A percentile compares a stretch with the other conserved stretches of the same genome.
phyloP scores from a whole-genome alignment of 2,329 filamentous ascomycete genomes.

The Alternaria sp. region DNA sequence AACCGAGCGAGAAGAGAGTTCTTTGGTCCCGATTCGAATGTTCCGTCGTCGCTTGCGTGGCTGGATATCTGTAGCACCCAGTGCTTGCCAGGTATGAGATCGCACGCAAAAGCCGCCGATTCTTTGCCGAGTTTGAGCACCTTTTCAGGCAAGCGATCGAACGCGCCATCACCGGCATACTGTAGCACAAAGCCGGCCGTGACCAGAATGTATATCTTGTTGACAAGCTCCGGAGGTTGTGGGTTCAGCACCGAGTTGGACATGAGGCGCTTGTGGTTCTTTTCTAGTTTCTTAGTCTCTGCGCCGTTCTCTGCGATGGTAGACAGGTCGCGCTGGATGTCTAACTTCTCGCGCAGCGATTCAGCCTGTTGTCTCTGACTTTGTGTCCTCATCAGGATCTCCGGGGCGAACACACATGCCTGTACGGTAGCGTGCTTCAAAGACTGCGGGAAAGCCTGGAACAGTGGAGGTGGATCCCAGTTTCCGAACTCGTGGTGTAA shows the following conservation, averaged over 20 bases:
- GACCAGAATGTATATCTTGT: constrained; percentile 74
- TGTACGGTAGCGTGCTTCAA: constrained; percentile 75
- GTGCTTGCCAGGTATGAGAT: constrained; percentile 78
- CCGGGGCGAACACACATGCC: constrained; percentile 70
- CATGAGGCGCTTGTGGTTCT: constrained; percentile 52
- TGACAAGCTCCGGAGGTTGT: constrained; percentile 68
- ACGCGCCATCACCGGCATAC: constrained; percentile 72
- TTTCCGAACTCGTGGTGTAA: constrained; percentile 41
- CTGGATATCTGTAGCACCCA: constrained; percentile 81
- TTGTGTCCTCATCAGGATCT: constrained; percentile 68
- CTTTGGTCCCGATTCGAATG: constrained; percentile 48
- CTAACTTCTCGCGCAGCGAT: constrained; percentile 45
- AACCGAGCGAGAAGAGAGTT: constrained; percentile 71
- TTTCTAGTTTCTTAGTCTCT: constrained; percentile 44
- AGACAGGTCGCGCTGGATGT: constrained; percentile 43
- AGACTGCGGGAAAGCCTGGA: constrained; percentile 85
- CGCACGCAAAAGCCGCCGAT: constrained; percentile 80
- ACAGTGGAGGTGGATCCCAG: constrained; percentile 70
- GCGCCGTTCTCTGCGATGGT: constrained; percentile 34
- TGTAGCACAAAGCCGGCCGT: constrained; percentile 76
- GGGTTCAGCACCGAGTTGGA: constrained; percentile 51
- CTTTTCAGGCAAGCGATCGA: constrained; percentile 76
- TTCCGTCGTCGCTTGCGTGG: constrained; percentile 65
- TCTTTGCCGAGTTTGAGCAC: constrained; percentile 73
- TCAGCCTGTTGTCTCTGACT: constrained; percentile 60